Conservation (phyloP, 306 rosid genomes). For the Casuarina glauca region DNA sequence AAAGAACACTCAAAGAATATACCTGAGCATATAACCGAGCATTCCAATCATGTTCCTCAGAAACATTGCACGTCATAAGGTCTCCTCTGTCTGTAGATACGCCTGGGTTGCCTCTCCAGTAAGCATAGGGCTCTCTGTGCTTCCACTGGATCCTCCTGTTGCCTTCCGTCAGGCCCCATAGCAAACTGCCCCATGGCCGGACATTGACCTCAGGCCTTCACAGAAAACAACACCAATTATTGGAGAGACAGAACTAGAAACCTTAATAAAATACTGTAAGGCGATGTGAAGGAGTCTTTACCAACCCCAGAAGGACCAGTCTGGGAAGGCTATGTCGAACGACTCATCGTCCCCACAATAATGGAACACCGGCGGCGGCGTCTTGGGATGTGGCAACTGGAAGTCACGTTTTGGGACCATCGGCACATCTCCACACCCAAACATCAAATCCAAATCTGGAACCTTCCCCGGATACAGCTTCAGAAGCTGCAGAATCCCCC, state of each 20-base stretch:
- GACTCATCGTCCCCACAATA: conserved; percentile 37
- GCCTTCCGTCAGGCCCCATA: conserved; percentile 31
- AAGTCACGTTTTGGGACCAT: conserved; percentile 15
- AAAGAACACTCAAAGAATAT: neutral
- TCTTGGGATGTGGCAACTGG: neutral
- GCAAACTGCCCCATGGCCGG: conserved; percentile 42
- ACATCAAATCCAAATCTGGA: conserved; percentile 51
- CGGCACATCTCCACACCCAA: conserved; percentile 43
- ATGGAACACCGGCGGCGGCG: conserved; percentile 51
- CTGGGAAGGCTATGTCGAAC: conserved; percentile 52
- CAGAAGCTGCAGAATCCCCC: conserved; percentile 56
- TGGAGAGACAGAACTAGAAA: no score
- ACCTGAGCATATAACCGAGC: conserved; percentile 41
- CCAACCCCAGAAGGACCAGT: conserved; percentile 69
- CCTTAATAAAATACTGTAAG: neutral
- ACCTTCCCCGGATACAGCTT: conserved; percentile 48
- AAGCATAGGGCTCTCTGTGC: conserved; percentile 48
- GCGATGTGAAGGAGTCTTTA: conserved; percentile 20
- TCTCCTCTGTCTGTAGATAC: conserved; percentile 13
- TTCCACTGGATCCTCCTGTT: conserved; percentile 41
- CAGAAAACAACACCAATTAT: neutral
- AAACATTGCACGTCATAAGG: conserved; percentile 38
- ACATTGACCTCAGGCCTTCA: conserved; percentile 46
- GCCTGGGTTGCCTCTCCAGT: conserved; percentile 52
- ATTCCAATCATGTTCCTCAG: conserved; percentile 37